Evolutionary conservation across 2,329 filamentous ascomycete species (phyloP).

Genomic region (Sporothrix humicola): DNA sequence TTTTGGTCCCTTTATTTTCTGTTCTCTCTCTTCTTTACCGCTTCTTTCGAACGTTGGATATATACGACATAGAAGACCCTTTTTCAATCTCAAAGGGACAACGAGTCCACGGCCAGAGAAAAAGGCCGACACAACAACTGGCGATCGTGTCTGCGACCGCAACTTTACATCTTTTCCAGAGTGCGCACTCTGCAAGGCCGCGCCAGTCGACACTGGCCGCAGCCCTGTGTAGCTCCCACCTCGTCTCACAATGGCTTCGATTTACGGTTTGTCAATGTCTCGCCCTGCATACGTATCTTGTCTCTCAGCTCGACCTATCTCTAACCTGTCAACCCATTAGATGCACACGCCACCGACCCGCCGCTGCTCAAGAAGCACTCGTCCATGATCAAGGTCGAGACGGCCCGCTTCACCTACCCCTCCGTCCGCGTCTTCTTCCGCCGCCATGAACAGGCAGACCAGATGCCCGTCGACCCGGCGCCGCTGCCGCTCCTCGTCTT

Average conservation of each 20-base stretch:
- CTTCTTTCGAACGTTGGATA: neutral
- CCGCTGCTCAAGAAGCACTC: constrained; percentile 80
- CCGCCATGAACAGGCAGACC: constrained; percentile 79
- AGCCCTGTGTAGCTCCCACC: constrained; percentile 8
- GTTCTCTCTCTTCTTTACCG: neutral
- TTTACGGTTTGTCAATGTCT: constrained; percentile 10
- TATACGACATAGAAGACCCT: neutral
- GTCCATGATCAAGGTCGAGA: constrained; percentile 72
- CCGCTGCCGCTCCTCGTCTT: constrained; percentile 87
- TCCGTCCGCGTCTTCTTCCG: constrained; percentile 82
- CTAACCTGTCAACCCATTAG: constrained; percentile 35
- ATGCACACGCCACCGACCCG: constrained; percentile 69
- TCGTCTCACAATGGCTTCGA: constrained; percentile 13
- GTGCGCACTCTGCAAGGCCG: constrained; percentile 17
- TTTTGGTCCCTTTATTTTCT: neutral
- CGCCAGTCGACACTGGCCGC: constrained; percentile 22
- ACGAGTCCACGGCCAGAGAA: neutral
- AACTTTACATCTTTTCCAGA: neutral
- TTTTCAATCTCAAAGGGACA: neutral
- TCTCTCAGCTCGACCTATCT: neutral
- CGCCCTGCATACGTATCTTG: too few relatives aligned
- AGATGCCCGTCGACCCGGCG: constrained; percentile 74
- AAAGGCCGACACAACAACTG: constrained; percentile 8
- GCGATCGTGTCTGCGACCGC: constrained; percentile 17
- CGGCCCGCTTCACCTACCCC: constrained; percentile 71